These are phyloP conservation scores for Tripterygium wilfordii DNA, from an alignment of 177 flowering plant species.

Conservation along the genomic window DNA sequence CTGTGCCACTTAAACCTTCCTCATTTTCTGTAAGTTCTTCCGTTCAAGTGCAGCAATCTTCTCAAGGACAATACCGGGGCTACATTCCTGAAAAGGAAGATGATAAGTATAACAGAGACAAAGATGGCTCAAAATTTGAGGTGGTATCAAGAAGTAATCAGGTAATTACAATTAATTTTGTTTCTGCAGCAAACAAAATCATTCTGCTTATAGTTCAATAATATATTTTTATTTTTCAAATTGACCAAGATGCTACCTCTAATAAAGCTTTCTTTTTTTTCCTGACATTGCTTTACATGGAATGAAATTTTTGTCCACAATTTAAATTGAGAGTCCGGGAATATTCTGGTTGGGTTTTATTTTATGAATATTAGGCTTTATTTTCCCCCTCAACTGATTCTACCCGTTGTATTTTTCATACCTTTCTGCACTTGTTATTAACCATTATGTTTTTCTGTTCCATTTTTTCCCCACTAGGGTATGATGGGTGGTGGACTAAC, in stretches of 20 bases:
- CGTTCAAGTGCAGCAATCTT: conserved; percentile 47
- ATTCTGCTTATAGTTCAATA: neutral
- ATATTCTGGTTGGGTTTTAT: too few relatives aligned
- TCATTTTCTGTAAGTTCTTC: conserved; percentile 47
- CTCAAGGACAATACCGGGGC: conserved; percentile 22
- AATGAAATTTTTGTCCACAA: too few relatives aligned
- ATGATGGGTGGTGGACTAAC: conserved; percentile 21
- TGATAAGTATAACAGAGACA: conserved; percentile 31
- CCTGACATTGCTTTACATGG: too few relatives aligned
- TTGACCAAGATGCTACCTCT: too few relatives aligned
- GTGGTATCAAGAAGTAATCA: conserved; percentile 35
- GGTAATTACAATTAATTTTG: conserved; percentile 23
- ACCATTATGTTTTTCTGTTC: neutral
- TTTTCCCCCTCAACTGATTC: neutral
- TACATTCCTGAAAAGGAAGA: conserved; percentile 28
- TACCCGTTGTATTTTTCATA: too few relatives aligned
- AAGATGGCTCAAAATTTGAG: conserved; percentile 30
- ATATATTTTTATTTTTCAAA: too few relatives aligned
- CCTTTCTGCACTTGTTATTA: too few relatives aligned
- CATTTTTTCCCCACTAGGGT: conserved; percentile 24
- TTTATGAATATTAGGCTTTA: too few relatives aligned
- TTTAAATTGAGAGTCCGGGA: too few relatives aligned
- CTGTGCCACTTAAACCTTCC: conserved; percentile 28
- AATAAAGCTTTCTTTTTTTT: too few relatives aligned
- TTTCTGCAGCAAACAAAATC: neutral